phyloP scores from a whole-genome alignment of 1,139 yeast genomes.

The Taphrina flavorubra region DNA sequence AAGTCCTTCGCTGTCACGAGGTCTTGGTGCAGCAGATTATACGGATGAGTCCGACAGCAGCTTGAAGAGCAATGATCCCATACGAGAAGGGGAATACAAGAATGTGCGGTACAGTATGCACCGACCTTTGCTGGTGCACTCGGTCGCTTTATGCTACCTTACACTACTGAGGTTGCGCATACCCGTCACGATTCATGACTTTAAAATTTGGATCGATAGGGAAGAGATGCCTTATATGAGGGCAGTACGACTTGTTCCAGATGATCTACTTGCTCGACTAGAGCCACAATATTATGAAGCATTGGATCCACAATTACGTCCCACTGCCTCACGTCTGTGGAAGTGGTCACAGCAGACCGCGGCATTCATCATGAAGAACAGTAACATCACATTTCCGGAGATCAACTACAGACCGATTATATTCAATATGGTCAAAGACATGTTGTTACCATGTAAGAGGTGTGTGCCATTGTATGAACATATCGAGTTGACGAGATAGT shows the following conservation, averaged over 20 bases:
- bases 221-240: constrained; percentile 29
- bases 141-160: constrained; percentile 21
- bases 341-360: constrained; percentile 34
- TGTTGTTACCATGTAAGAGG: constrained; percentile 28
- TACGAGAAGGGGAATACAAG: neutral
- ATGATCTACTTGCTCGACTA: constrained; percentile 6
- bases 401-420: constrained; percentile 28
- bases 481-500: constrained; percentile 4
- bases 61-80: neutral
- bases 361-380: neutral
- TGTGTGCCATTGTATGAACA: no score
- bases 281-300: constrained; percentile 22
- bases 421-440: constrained; percentile 18
- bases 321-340: constrained; percentile 22
- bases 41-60: neutral
- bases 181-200: constrained; percentile 34
- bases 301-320: constrained; percentile 23
- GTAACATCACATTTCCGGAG: constrained; percentile 12
- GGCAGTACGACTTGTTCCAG: constrained; percentile 15
- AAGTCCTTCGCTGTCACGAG: neutral
- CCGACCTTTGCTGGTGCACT: constrained; percentile 24
- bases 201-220: constrained; percentile 19
- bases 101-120: constrained; percentile 25
- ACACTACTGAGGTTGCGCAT: constrained; percentile 15
- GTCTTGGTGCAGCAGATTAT: neutral